Conservation (phyloP, 352 stramenopile species). For the Phytophthora sp. region DNA sequence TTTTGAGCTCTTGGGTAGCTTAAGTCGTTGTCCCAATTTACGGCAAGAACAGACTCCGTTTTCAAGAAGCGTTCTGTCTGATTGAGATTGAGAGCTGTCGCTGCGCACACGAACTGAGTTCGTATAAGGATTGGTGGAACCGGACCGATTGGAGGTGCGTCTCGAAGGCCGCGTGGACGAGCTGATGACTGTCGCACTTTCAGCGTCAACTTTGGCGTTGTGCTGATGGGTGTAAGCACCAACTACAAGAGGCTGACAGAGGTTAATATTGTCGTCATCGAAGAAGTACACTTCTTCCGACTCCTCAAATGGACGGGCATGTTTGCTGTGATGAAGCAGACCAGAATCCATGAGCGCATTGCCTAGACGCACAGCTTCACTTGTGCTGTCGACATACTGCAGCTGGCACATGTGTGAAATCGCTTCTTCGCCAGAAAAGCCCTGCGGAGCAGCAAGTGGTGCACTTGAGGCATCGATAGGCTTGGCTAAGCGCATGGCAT, state of each 20-base stretch:
- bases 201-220: slow-evolving; percentile 1
- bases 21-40: slow-evolving; percentile 62
- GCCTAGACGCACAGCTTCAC: slow-evolving; percentile 60
- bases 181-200: slow-evolving; percentile 27
- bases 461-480: slow-evolving; percentile 39
- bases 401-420: slow-evolving; percentile 46
- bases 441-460: slow-evolving; percentile 29
- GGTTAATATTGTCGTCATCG: slow-evolving; percentile 57
- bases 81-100: slow-evolving; percentile 42
- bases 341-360: slow-evolving; percentile 72
- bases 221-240: slow-evolving; percentile 27
- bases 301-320: slow-evolving; percentile 48
- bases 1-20: slow-evolving; percentile 40
- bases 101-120: slow-evolving; percentile 29
- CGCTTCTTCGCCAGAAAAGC: slow-evolving; percentile 45
- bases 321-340: slow-evolving; percentile 60
- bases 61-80: slow-evolving; percentile 46
- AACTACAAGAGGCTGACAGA: slow-evolving; percentile 48
- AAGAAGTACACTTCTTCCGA: slow-evolving; percentile 51
- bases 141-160: slow-evolving; percentile 41
- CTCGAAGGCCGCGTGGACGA: slow-evolving; percentile 21
- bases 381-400: slow-evolving; percentile 46
- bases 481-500: slow-evolving; percentile 34
- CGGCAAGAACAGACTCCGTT: slow-evolving; percentile 57
- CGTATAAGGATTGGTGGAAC: slow-evolving; percentile 43